Conservation (phyloP, 139 green algal genomes). For the Marvania coccoides region DNA sequence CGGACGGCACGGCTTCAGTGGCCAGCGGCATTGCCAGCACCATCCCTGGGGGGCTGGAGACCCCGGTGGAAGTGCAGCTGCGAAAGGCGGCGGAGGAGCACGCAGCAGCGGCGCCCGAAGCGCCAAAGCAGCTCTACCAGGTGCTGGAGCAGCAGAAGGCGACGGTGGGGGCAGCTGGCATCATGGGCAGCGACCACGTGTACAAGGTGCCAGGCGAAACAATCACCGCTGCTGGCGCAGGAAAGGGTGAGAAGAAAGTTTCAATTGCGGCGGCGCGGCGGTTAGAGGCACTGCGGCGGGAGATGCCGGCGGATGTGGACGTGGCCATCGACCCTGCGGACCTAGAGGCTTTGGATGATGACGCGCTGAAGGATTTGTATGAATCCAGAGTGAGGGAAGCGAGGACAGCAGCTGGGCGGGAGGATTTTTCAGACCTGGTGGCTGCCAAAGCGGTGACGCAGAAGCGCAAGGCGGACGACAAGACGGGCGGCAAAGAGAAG, state of each 20-base stretch:
- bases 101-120: constrained; percentile 5
- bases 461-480: constrained; percentile 73
- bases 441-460: constrained; percentile 70
- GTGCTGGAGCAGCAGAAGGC: constrained; percentile 73
- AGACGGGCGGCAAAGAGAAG: constrained; percentile 50
- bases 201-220: constrained; percentile 75
- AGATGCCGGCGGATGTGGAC: constrained; percentile 62
- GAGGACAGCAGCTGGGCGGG: constrained; percentile 29
- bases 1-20: constrained; percentile 42
- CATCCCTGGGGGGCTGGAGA: constrained; percentile 70
- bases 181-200: constrained; percentile 85
- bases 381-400: constrained; percentile 45
- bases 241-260: constrained; percentile 19
- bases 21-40: constrained; percentile 63
- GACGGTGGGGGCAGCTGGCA: constrained; percentile 10
- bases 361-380: constrained; percentile 48
- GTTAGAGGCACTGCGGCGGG: constrained; percentile 27
- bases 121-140: constrained; percentile 46
- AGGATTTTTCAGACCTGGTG: constrained; percentile 94
- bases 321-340: constrained; percentile 82
- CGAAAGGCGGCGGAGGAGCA: constrained; percentile 59
- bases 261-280: constrained; percentile 26
- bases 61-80: constrained; percentile 79
- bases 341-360: constrained; percentile 84
- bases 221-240: not conserved